Evolutionary conservation across 768 basidiomycete genomes (phyloP).

Genomic region (Lyophyllum decastes): DNA sequence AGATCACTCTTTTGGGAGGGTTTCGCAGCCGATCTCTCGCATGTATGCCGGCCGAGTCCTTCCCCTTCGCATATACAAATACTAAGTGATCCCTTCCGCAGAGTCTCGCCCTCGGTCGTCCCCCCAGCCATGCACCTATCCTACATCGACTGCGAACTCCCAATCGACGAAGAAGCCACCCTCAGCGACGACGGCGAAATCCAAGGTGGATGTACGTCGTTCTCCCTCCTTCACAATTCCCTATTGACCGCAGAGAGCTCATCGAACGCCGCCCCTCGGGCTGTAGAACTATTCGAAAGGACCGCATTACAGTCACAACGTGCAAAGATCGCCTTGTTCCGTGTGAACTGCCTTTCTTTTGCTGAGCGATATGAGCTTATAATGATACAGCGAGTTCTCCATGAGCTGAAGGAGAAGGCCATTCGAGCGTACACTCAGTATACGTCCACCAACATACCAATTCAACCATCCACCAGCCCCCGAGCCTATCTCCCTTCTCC

Average conservation of each 20-base stretch:
- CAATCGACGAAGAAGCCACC: slow-evolving; percentile 53
- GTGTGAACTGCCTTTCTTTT: too few species aligned
- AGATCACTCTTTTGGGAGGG: slow-evolving; percentile 42
- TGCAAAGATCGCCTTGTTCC: too few species aligned
- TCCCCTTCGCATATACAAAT: too few species aligned
- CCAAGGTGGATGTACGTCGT: slow-evolving; percentile 50
- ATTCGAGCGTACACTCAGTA: slow-evolving; percentile 33
- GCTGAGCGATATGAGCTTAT: slow-evolving; percentile 41
- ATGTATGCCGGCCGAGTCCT: slow-evolving; percentile 24
- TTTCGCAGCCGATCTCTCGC: slow-evolving; percentile 37
- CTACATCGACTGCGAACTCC: slow-evolving; percentile 65
- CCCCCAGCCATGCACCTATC: slow-evolving; percentile 60
- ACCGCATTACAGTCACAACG: too few species aligned
- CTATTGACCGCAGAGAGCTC: slow-evolving; percentile 15
- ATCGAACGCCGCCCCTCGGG: slow-evolving; percentile 39
- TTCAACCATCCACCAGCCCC: not conserved
- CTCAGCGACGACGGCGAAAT: slow-evolving; percentile 43
- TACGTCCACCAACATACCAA: slow-evolving; percentile 17
- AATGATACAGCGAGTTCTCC: slow-evolving; percentile 40
- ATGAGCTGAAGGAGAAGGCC: not conserved
- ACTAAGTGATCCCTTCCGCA: slow-evolving; percentile 18
- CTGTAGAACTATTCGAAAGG: too few species aligned
- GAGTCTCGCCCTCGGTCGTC: slow-evolving; percentile 59
- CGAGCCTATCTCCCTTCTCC: slow-evolving; percentile 1
- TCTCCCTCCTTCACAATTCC: not conserved